Conservation (phyloP, 2,329 filamentous ascomycete species). For the Penicillium janthinellum region DNA sequence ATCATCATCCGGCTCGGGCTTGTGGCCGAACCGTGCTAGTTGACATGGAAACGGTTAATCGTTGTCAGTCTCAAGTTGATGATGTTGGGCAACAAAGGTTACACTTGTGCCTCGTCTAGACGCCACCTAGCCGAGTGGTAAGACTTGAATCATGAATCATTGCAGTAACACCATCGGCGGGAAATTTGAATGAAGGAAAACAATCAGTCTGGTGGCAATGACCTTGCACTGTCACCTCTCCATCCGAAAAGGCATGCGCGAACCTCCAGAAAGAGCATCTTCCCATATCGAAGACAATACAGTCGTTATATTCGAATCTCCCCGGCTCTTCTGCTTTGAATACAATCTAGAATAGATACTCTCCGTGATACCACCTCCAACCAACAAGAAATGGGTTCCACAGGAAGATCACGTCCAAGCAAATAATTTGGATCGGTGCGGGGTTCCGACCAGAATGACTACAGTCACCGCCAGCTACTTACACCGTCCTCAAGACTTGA, state of each 20-base stretch:
- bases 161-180: not conserved
- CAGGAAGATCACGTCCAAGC: not conserved
- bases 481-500: not conserved
- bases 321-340: not conserved
- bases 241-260: not conserved
- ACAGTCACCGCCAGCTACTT: not conserved
- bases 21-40: not conserved
- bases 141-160: not conserved
- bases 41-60: not conserved
- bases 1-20: not conserved
- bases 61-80: not conserved
- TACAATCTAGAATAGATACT: not conserved
- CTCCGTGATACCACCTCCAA: not conserved
- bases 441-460: not conserved
- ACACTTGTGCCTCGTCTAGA: not conserved
- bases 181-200: not conserved
- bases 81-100: not conserved
- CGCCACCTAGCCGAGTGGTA: not conserved
- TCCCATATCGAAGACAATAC: too few relatives aligned
- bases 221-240: too few relatives aligned
- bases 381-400: not conserved
- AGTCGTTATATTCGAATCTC: not conserved
- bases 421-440: constrained; percentile 1
- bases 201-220: not conserved
- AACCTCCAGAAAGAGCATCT: not conserved